Base-by-base conservation (phyloP, 306 rosid species). In the Casuarina equisetifolia region DNA sequence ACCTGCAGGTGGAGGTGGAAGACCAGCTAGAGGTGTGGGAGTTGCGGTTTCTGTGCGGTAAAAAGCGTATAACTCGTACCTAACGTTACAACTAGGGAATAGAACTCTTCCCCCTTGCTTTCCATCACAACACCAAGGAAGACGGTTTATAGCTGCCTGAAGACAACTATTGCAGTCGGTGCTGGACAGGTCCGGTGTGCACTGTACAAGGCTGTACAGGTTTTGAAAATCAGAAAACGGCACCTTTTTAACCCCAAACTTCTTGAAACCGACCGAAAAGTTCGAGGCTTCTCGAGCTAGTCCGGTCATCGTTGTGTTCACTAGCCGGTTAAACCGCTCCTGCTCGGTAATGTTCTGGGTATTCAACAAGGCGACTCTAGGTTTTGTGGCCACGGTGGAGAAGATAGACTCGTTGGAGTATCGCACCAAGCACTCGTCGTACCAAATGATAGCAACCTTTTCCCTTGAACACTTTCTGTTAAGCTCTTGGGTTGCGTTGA, bases 31-130 rank as follows among this genome's bases (percentile, higher is more conserved):
- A 4, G 80, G 74, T 5, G 74, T 9, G 4, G 25, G 52, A 4
- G 25, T 49, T 5, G 39, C 19, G 16, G 2, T 9, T n/a, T 39
- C 68, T 43, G 19, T 20, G n/a, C 70, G 38, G 42, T 77, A 83
- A 63, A 80, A 82, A 0, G 1, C 48, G 45, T 74, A 76, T 0
- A 68, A 0, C 46, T 85, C 86, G 16, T 70, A 88, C 61, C 89
- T 69, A 59, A 77, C 25, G 20, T 10, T 40, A 57, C 89, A 85
- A 9, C 83, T 85, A 39, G 88, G 85, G 42, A 3, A 16, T 52
- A 81, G 0, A 74, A 81, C 72, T 6, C 20, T 67, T 0, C 57
- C 89, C 19, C 82, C 85, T 52, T 0, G 42, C 58, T 12, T 77
- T 6, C 80, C 77, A 6, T 4, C 2, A 13, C 86, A 84, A n/a